Conservation (phyloP, 371 early-diverging fungal genomes). For the Mortierella sp. region DNA sequence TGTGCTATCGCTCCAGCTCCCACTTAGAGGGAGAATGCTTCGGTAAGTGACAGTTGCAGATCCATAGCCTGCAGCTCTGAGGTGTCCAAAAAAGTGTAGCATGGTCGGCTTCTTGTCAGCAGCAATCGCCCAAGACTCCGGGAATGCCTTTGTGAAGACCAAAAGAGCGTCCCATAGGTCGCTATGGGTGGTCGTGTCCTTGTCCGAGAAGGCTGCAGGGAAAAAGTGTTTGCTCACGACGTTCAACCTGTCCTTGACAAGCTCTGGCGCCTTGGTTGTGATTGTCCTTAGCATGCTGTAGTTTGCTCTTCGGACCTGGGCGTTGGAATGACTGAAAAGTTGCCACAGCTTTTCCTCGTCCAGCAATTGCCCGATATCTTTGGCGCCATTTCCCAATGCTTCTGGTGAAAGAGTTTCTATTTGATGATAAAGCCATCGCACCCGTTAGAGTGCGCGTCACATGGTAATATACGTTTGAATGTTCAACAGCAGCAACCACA, state of each 20-base stretch:
- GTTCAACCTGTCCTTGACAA: constrained; percentile 58
- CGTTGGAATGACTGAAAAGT: constrained; percentile 55
- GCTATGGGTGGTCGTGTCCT: constrained; percentile 61
- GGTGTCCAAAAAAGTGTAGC: constrained; percentile 69
- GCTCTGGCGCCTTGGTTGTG: constrained; percentile 51
- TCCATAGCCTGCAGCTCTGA: constrained; percentile 74
- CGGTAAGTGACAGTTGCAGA: constrained; percentile 72
- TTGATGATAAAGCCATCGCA: neutral
- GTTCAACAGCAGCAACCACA: no score
- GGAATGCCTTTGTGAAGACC: constrained; percentile 72
- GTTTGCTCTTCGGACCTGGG: constrained; percentile 63
- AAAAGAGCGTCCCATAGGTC: constrained; percentile 73
- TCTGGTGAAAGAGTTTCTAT: constrained; percentile 54
- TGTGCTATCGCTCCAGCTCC: constrained; percentile 33
- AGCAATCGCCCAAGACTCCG: constrained; percentile 69
- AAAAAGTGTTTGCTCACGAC: constrained; percentile 65
- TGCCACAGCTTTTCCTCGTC: constrained; percentile 63
- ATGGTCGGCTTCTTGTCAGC: constrained; percentile 74
- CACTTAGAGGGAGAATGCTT: constrained; percentile 73
- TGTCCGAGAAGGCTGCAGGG: constrained; percentile 63
- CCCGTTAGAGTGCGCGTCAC: neutral
- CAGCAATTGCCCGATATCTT: constrained; percentile 60
- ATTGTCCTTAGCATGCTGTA: constrained; percentile 59
- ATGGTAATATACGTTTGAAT: no score
- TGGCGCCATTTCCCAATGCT: constrained; percentile 55